Conservation (phyloP, 257 asterid species). For the Nicotiana tabacum region DNA sequence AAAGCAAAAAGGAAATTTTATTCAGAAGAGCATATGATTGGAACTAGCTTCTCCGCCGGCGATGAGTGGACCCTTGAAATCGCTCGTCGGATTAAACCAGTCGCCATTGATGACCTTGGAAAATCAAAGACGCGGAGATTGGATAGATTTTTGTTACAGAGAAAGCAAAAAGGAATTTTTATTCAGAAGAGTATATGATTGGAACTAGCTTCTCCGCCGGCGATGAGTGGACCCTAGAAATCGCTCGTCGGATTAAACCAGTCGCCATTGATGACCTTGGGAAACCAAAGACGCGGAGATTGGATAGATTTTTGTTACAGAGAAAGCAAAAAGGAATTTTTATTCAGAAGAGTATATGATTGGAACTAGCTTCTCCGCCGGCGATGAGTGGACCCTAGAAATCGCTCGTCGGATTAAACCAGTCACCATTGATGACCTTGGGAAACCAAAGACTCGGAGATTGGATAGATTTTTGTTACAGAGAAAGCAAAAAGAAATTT, state of each 20-base stretch:
- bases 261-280: constrained; percentile 48
- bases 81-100: constrained; percentile 76
- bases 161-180: background rate
- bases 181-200: background rate
- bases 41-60: constrained; percentile 46
- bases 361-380: constrained; percentile 48
- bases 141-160: background rate
- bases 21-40: no score
- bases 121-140: background rate
- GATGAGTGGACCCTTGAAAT: constrained; percentile 44
- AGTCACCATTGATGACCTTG: constrained; percentile 52
- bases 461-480: background rate
- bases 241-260: constrained; percentile 73
- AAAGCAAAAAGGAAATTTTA: background rate
- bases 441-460: background rate
- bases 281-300: background rate
- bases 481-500: background rate
- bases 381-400: constrained; percentile 42
- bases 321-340: background rate
- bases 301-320: background rate
- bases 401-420: constrained; percentile 76
- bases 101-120: constrained; percentile 48
- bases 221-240: constrained; percentile 43
- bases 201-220: constrained; percentile 40
- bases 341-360: no score